phyloP scores from a whole-genome alignment of 257 asterid species.

The Solanum peruvianum region DNA sequence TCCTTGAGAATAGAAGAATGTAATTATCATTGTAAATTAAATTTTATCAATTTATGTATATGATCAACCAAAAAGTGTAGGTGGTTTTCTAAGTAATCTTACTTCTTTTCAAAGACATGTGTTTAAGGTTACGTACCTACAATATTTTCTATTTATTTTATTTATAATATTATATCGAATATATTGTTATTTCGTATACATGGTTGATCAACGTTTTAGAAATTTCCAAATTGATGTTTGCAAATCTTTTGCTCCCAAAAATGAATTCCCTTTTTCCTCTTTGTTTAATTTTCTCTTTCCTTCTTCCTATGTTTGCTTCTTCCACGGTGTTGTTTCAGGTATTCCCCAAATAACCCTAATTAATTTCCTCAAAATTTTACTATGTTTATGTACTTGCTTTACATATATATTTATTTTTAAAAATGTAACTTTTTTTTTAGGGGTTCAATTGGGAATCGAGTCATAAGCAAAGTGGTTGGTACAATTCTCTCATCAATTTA shows the following conservation, averaged over 20 bases:
- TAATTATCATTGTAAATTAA: too few relatives aligned
- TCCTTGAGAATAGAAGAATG: too few relatives aligned
- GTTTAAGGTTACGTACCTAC: neutral
- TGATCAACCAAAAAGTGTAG: too few relatives aligned
- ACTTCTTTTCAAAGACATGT: too few relatives aligned
- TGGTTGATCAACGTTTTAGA: neutral
- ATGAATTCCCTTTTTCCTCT: neutral
- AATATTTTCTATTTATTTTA: too few relatives aligned
- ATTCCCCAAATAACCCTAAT: neutral
- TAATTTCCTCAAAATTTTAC: neutral
- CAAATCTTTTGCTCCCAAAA: neutral
- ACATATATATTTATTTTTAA: too few relatives aligned
- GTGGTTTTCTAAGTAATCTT: neutral
- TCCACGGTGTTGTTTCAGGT: neutral
- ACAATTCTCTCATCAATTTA: neutral
- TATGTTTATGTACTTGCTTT: too few relatives aligned
- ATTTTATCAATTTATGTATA: too few relatives aligned
- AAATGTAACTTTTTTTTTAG: neutral
- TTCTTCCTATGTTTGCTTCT: neutral
- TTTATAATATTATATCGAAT: too few relatives aligned
- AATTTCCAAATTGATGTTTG: neutral
- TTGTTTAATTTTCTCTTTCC: neutral
- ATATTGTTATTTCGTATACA: too few relatives aligned
- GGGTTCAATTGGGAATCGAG: neutral
- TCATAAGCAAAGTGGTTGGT: neutral